Conservation (phyloP, 176 grass and related monocot genomes). For the Elaeis guineensis region DNA sequence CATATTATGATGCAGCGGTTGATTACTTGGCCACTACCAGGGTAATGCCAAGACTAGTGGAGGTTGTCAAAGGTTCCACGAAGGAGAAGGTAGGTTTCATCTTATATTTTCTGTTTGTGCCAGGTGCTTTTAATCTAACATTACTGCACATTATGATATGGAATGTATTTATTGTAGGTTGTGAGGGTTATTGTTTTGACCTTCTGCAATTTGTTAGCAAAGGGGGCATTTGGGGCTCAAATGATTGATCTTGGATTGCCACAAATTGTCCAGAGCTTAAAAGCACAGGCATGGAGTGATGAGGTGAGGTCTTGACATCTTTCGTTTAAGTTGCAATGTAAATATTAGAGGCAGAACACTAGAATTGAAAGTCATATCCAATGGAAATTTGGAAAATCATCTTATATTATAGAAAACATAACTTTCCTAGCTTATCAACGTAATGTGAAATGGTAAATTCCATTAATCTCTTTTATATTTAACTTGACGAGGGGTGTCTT, state of each 20-base stretch:
- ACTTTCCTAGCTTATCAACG: too few species aligned
- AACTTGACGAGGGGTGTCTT: too few species aligned
- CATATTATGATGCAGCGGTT: slow-evolving; percentile 77
- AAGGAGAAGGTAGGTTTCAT: slow-evolving; percentile 71
- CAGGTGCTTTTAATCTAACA: not conserved
- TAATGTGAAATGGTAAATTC: too few species aligned
- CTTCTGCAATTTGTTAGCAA: slow-evolving; percentile 72
- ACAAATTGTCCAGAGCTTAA: slow-evolving; percentile 81
- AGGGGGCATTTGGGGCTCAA: slow-evolving; percentile 81
- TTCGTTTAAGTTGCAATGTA: not conserved
- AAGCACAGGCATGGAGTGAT: slow-evolving; percentile 97
- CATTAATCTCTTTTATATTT: too few species aligned
- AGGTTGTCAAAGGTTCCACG: slow-evolving; percentile 91
- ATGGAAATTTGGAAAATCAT: too few species aligned
- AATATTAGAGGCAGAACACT: too few species aligned
- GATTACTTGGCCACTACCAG: slow-evolving; percentile 87
- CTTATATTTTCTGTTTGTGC: not conserved
- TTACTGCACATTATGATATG: too few species aligned
- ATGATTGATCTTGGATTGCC: slow-evolving; percentile 97
- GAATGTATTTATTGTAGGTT: slow-evolving; percentile 47
- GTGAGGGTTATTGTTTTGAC: slow-evolving; percentile 81
- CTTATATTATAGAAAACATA: too few species aligned
- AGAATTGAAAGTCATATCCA: too few species aligned
- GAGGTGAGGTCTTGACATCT: slow-evolving; percentile 45
- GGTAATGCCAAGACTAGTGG: slow-evolving; percentile 80